A percentile compares a stretch with the other conserved stretches of the same genome.
Evolutionary conservation across 2,329 filamentous ascomycete genomes (phyloP).

Genomic region (Arthrobotrys conoides): DNA sequence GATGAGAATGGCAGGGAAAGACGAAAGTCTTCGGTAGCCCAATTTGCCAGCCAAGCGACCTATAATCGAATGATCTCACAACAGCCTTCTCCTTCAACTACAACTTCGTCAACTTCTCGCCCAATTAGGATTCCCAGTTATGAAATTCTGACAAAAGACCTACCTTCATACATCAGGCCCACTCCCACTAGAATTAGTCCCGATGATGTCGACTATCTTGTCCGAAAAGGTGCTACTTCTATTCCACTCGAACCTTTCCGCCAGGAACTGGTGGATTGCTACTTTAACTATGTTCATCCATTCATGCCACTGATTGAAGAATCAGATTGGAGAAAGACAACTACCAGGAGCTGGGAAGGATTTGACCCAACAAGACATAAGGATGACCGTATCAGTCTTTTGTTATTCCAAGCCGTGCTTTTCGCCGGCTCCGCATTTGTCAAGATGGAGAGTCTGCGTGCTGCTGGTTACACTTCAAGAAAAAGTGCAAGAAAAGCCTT

Average conservation of each 20-base stretch:
- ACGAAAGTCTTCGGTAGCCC: conserved; percentile 45
- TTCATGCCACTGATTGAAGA: conserved; percentile 90
- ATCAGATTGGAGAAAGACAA: conserved; percentile 73
- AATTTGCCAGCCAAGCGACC: conserved; percentile 43
- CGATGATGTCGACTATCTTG: conserved; percentile 86
- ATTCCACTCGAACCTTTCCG: conserved; percentile 80
- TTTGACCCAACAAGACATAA: conserved; percentile 67
- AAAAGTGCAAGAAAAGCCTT: conserved; percentile 89
- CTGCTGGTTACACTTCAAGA: conserved; percentile 81
- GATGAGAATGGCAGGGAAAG: conserved; percentile 52
- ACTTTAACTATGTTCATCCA: conserved; percentile 90
- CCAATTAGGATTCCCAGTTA: conserved; percentile 54
- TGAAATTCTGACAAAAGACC: conserved; percentile 65
- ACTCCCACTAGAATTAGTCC: conserved; percentile 81
- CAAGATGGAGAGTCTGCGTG: conserved; percentile 80
- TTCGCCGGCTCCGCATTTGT: conserved; percentile 92
- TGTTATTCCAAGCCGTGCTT: conserved; percentile 95
- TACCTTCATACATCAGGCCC: conserved; percentile 81
- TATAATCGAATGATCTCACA: conserved; percentile 58
- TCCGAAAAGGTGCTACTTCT: conserved; percentile 85
- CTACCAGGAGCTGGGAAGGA: conserved; percentile 73
- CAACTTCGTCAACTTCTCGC: conserved; percentile 52
- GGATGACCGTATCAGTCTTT: conserved; percentile 84
- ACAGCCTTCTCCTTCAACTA: conserved; percentile 55
- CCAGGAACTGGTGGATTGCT: conserved; percentile 84